Evolutionary conservation across 129 eudicot genomes (phyloP), one percentile per base, ranked within the genome.

Genomic region (Calendula officinalis): DNA sequence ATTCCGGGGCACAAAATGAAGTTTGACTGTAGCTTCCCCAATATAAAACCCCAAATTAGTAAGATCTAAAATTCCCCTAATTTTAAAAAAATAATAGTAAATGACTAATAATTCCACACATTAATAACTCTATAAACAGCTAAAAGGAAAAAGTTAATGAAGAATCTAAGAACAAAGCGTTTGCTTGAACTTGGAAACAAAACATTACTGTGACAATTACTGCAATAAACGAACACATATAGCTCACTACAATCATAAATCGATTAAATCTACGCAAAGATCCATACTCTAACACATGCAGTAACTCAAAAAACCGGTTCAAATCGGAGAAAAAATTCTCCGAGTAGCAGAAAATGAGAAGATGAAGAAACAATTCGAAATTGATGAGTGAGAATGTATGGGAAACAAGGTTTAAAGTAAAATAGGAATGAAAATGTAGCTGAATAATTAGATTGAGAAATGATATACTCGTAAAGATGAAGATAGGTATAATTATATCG

Each of bases 11-110:
- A 60, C 35, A 60, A 32, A 63, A 48, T 8, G 34, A 17, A 66
- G 35, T 37, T 64, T 37, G 16, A 36, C 17, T n/a, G 32, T 38
- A 45, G 43, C 39, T 40, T 40, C 52, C 11, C 40, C 40, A 38
- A 3, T 4, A 12, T 15, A 61, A 59, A 70, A 4, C 52, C 75
- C 60, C 40, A 54, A 6, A 73, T 1, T 65, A 37, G 14, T 56
- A 73, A 64, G 78, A 73, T 73, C 56, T 77, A 41, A 30, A 30
- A 62, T 9, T 15, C 15, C 75, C 22, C 32, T 27, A 75, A 51
- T 30, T 36, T 14, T 30, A 38, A 43, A 42, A 3, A 49, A 5
- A 69, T 42, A 57, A 58, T 38, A 3, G 15, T 6, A 27, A 43
- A 53, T 15, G 4, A 2, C 52, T 62, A 3, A 55, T 36, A 16